Base-by-base conservation (phyloP, 495 filamentous ascomycete species). In the Pyrenula massariospora region DNA sequence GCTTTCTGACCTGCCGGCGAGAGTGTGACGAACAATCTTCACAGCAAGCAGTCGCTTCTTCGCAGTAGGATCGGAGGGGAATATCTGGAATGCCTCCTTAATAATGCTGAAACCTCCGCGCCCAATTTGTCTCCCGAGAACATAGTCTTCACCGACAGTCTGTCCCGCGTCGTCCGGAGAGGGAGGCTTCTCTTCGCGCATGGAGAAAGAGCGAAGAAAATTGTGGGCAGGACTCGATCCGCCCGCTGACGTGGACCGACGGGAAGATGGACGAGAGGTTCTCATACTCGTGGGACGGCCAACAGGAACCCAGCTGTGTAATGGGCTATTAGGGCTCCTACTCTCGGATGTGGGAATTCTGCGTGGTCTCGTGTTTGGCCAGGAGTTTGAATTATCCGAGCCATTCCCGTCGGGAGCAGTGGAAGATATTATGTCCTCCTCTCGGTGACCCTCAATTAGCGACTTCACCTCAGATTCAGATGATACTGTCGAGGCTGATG, bases 111-210 rank as follows among this genome's bases (percentile, higher is more conserved):
- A 88, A 12, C 86, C 86, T 21, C 86, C 86, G 60, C 71, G 80
- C 36, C 84, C 86, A 48, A 89, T 80, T 53, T 84, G 77, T 57
- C 84, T 84, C 20, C 86, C 86, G 55, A 89, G 77, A 24, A 89
- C 83, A 63, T 89, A 89, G 51, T 84, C 79, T 24, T 74, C 77
- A 22, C 85, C 86, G 42, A 89, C 79, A 66, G 85, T 83, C 65
- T 89, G 85, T 1, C 86, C 86, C 66, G 88, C 86, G 48, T 84
- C 81, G 60, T 89, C 86, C 1, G 84, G 84, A 73, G 10, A 54
- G 53, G 20, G 62, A 31, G 10, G 66, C 54, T 22, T 69, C 56
- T 21, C 61, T 64, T 48, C 55, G 22, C 19, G 8, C 8, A 20
- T 20, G 50, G 19, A 20, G 42, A 12, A 31, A 42, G 47, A 50